These are phyloP conservation scores for Aulographum hederae DNA, from an alignment of 2,329 filamentous ascomycete genomes.

Conservation along the genomic window DNA sequence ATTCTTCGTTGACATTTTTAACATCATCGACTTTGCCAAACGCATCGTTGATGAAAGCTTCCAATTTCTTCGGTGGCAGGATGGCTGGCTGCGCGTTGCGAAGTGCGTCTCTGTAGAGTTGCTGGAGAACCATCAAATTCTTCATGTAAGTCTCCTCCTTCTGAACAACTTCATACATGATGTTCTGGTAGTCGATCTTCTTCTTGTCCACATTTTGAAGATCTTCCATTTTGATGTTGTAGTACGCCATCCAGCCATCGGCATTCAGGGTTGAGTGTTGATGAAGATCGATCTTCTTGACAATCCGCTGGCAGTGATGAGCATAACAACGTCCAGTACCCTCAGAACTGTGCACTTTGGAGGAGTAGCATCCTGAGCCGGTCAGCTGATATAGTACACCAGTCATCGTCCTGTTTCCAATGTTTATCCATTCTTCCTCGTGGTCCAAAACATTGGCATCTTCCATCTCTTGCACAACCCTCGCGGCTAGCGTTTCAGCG, in stretches of 20 bases:
- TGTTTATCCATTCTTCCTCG: constrained; percentile 97
- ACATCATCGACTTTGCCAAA: constrained; percentile 86
- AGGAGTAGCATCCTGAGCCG: constrained; percentile 77
- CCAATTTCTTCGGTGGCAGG: constrained; percentile 58
- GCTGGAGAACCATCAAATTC: constrained; percentile 68
- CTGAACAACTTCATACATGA: constrained; percentile 85
- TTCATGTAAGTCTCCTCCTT: constrained; percentile 84
- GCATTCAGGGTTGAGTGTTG: constrained; percentile 46
- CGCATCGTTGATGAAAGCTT: constrained; percentile 65
- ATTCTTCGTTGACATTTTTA: constrained; percentile 80
- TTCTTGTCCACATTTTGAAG: constrained; percentile 58
- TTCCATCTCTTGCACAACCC: constrained; percentile 66
- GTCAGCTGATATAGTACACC: constrained; percentile 91
- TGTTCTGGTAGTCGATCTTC: constrained; percentile 84
- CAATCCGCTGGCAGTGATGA: constrained; percentile 76
- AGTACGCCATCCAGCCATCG: constrained; percentile 81
- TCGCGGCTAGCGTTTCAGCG: constrained; percentile 67
- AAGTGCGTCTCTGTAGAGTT: constrained; percentile 72
- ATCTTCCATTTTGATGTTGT: constrained; percentile 62
- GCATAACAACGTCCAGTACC: constrained; percentile 73
- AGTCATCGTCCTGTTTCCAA: constrained; percentile 60
- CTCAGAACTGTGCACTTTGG: constrained; percentile 54
- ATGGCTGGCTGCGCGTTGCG: constrained; percentile 56
- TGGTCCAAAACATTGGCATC: constrained; percentile 57
- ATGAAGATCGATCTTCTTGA: constrained; percentile 85